Percentiles rank a stretch among this genome's conserved stretches.
phyloP scores from a whole-genome alignment of 1,284 basidiomycete species.

The Ustilago esculenta region DNA sequence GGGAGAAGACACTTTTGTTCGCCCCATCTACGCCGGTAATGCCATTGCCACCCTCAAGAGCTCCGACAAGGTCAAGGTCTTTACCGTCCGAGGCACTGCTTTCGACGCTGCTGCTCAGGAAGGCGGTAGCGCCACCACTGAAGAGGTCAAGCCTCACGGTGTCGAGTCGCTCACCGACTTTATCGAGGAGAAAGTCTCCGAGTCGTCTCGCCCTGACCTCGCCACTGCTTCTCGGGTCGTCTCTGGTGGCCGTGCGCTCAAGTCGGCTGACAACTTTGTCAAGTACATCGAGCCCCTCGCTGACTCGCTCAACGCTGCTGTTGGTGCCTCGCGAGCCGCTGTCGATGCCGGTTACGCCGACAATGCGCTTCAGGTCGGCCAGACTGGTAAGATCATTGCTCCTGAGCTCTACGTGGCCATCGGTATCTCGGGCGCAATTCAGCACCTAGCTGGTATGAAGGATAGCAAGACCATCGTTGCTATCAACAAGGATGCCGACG shows the following conservation, averaged over 20 bases:
- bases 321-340: constrained; percentile 95
- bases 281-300: constrained; percentile 89
- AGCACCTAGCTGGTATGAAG: constrained; percentile 99
- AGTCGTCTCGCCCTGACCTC: constrained; percentile 93
- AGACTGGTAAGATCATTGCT: constrained; percentile 85
- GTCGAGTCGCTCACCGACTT: constrained; percentile 74
- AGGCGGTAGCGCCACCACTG: constrained; percentile 72
- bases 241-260: constrained; percentile 93
- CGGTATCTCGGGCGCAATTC: constrained; percentile 97
- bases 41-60: constrained; percentile 92
- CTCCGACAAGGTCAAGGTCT: constrained; percentile 84
- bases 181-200: constrained; percentile 83
- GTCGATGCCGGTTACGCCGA: constrained; percentile 99
- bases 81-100: constrained; percentile 94
- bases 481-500: constrained; percentile 98
- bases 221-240: constrained; percentile 87
- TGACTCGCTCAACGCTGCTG: constrained; percentile 90
- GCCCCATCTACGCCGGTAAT: constrained; percentile 98
- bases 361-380: constrained; percentile 97
- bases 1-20: constrained; percentile 80
- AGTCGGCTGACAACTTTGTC: constrained; percentile 92
- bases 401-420: constrained; percentile 95
- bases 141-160: constrained; percentile 77
- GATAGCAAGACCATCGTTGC: constrained; percentile 98
- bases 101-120: constrained; percentile 75